Evolutionary conservation across 306 rosid species (phyloP).

Genomic region (Quercus alba): DNA sequence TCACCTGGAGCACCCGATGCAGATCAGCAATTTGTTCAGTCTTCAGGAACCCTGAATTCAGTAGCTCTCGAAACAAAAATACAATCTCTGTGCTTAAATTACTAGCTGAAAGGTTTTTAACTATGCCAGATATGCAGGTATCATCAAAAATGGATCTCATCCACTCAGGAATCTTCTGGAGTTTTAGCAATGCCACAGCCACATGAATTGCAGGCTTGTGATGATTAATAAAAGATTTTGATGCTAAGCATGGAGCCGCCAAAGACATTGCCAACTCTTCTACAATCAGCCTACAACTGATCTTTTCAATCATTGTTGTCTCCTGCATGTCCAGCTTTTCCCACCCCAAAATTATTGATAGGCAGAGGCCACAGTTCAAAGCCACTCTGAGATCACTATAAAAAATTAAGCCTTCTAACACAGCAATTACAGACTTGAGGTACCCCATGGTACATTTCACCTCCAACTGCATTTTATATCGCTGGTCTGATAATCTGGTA

Average conservation of each 20-base stretch:
- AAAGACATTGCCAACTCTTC: constrained; percentile 76
- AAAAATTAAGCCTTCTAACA: constrained; percentile 71
- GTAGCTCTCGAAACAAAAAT: constrained; percentile 58
- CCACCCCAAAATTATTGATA: constrained; percentile 64
- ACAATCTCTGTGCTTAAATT: constrained; percentile 58
- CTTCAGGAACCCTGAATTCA: constrained; percentile 47
- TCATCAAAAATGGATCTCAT: constrained; percentile 60
- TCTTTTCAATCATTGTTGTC: constrained; percentile 33
- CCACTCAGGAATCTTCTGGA: constrained; percentile 56
- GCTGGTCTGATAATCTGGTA: constrained; percentile 58
- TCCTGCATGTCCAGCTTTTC: constrained; percentile 37
- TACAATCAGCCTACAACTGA: constrained; percentile 64
- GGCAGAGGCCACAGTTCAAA: constrained; percentile 64
- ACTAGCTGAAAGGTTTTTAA: constrained; percentile 48
- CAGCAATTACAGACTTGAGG: constrained; percentile 59
- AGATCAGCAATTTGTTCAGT: constrained; percentile 54
- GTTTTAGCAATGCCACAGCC: constrained; percentile 59
- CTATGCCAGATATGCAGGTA: constrained; percentile 68
- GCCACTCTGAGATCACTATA: constrained; percentile 69
- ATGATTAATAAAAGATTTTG: constrained; percentile 44
- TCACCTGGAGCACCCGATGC: constrained; percentile 66
- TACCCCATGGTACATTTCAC: constrained; percentile 40
- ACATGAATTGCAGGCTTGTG: constrained; percentile 60
- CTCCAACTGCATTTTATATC: constrained; percentile 46
- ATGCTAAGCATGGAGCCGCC: constrained; percentile 60